These are phyloP conservation scores for Ustilago xerochloae DNA, from an alignment of 1,284 basidiomycete genomes.

Conservation along the genomic window DNA sequence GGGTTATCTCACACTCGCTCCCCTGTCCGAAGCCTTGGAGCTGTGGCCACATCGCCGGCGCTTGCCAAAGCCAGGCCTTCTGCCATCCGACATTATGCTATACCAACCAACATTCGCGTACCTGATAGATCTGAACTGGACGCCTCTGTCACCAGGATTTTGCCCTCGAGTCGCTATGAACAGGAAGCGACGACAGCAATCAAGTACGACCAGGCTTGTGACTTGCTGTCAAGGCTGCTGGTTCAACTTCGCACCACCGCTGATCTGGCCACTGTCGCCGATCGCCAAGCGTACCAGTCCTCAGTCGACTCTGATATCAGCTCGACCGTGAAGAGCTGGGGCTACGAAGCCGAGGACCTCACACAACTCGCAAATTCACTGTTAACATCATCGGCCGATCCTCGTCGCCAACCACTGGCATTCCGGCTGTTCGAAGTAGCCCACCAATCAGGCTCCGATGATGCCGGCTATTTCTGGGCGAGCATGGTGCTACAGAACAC, in stretches of 20 bases:
- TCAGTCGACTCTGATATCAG: constrained; percentile 33
- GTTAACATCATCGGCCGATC: constrained; percentile 31
- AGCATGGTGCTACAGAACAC: constrained; percentile 58
- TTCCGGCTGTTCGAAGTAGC: constrained; percentile 43
- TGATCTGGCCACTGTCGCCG: constrained; percentile 15
- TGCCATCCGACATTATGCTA: constrained; percentile 14
- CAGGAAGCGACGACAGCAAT: constrained; percentile 4
- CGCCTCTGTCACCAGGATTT: constrained; percentile 24
- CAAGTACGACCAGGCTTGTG: constrained; percentile 23
- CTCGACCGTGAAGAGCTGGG: neutral
- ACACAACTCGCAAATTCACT: constrained; percentile 35
- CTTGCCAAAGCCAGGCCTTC: neutral
- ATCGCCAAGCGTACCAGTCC: constrained; percentile 30
- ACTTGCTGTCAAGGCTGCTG: constrained; percentile 26
- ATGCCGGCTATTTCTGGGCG: constrained; percentile 59
- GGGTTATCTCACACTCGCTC: neutral
- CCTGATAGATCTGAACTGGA: constrained; percentile 27
- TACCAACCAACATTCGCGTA: constrained; percentile 11
- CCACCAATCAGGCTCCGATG: constrained; percentile 41
- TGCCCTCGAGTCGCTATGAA: constrained; percentile 24
- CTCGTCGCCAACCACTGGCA: constrained; percentile 45
- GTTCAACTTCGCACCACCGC: constrained; percentile 41
- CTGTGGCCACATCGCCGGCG: neutral
- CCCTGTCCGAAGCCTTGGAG: neutral
- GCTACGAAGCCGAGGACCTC: constrained; percentile 15